Percentiles rank a stretch among this genome's conserved stretches.
phyloP scores from a whole-genome alignment of 441 rosid genomes.

The Macaranga tanarius region DNA sequence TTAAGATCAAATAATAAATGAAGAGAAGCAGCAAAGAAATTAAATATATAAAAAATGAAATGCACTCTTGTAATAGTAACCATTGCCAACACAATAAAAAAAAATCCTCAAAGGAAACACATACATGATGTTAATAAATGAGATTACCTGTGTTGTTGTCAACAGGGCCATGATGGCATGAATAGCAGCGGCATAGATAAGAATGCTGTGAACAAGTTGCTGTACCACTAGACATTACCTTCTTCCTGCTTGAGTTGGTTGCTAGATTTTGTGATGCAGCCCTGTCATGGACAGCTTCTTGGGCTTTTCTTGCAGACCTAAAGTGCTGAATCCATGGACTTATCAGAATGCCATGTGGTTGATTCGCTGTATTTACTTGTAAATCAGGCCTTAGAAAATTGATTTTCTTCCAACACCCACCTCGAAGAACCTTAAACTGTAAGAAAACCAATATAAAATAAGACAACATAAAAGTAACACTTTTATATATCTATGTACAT shows the following conservation, averaged over 20 bases:
- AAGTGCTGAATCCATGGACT: constrained; percentile 59
- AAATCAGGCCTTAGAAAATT: constrained; percentile 37
- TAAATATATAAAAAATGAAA: neutral
- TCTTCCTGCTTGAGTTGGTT: constrained; percentile 29
- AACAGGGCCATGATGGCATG: constrained; percentile 21
- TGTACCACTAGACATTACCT: constrained; percentile 22
- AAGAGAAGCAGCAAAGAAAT: neutral
- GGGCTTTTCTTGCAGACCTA: constrained; percentile 32
- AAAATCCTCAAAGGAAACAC: neutral
- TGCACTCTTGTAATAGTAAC: neutral
- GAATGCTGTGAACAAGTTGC: constrained; percentile 26
- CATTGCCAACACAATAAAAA: neutral
- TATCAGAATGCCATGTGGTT: constrained; percentile 25
- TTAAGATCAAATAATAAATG: neutral
- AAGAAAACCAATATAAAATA: constrained; percentile 23
- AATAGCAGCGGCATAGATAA: constrained; percentile 17
- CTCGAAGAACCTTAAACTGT: constrained; percentile 56
- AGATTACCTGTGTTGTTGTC: constrained; percentile 35
- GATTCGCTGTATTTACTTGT: constrained; percentile 22
- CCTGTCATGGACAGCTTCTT: constrained; percentile 28
- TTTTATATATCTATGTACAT: neutral
- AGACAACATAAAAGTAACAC: neutral
- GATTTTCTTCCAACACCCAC: constrained; percentile 55
- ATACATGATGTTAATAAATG: constrained; percentile 8
- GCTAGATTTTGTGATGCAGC: constrained; percentile 25